Evolutionary conservation across 352 stramenopile species (phyloP).

Genomic region (Phytophthora podocarpi): DNA sequence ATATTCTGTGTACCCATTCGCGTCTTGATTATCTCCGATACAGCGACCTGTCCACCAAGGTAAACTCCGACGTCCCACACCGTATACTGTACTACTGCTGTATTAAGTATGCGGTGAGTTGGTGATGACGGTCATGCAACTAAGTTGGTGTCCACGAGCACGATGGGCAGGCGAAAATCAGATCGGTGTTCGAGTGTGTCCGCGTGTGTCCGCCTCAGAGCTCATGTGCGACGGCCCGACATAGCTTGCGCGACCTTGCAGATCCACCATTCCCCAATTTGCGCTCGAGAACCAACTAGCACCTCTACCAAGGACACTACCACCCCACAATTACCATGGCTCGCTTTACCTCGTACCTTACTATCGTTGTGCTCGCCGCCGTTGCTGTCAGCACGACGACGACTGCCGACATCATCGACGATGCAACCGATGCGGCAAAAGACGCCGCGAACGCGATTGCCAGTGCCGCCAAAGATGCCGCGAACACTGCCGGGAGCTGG

Average conservation of each 20-base stretch:
- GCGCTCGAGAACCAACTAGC: slow-evolving; percentile 16
- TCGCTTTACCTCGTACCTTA: slow-evolving; percentile 24
- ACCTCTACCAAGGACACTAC: not conserved
- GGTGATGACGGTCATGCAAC: no score
- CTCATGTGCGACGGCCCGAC: not conserved
- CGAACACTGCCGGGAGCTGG: slow-evolving; percentile 22
- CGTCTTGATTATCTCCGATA: slow-evolving; percentile 22
- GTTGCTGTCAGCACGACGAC: slow-evolving; percentile 5
- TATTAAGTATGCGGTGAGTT: no score
- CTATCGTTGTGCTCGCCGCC: slow-evolving; percentile 9
- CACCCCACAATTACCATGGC: slow-evolving; percentile 16
- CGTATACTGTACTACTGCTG: not conserved
- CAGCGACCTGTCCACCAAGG: not conserved
- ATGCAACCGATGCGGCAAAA: slow-evolving; percentile 20
- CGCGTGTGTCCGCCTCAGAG: not conserved
- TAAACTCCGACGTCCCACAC: slow-evolving; percentile 17
- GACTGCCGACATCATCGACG: slow-evolving; percentile 25
- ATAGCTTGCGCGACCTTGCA: not conserved
- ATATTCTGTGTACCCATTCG: not conserved
- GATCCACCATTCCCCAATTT: slow-evolving; percentile 19
- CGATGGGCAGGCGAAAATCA: slow-evolving; percentile 18
- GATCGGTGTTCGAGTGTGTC: not conserved
- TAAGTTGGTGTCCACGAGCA: not conserved
- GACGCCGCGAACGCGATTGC: slow-evolving; percentile 29
- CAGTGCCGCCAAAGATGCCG: slow-evolving; percentile 15